Conservation (phyloP, 257 asterid genomes). For the Gynochthodes officinalis region DNA sequence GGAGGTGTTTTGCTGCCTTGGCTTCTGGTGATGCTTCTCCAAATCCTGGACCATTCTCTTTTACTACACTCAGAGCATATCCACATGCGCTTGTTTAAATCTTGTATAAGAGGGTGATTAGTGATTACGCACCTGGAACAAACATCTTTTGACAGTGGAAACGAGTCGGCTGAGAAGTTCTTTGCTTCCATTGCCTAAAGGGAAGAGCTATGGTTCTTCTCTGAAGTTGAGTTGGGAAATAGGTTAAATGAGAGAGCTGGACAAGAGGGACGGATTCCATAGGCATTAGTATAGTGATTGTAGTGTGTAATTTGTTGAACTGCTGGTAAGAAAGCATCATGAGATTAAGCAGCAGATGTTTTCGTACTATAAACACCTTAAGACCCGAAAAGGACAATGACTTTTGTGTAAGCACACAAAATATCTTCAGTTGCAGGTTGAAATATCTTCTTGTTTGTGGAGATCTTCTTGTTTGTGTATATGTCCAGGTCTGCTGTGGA, state of each 20-base stretch:
- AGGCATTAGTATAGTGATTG: slow-evolving; percentile 9
- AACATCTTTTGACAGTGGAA: slow-evolving; percentile 78
- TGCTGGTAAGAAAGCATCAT: background rate
- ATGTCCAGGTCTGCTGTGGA: background rate
- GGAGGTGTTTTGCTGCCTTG: slow-evolving; percentile 76
- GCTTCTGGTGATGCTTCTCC: slow-evolving; percentile 90
- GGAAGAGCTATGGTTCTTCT: slow-evolving; percentile 26
- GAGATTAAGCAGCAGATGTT: too few species aligned
- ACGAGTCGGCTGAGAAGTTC: slow-evolving; percentile 30
- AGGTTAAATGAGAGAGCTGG: slow-evolving; percentile 23
- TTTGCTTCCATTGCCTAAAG: slow-evolving; percentile 31
- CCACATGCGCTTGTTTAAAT: background rate
- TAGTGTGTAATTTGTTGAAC: background rate
- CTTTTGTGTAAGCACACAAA: background rate
- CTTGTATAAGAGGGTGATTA: slow-evolving; percentile 7
- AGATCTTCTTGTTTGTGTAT: background rate
- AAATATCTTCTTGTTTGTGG: slow-evolving; percentile 18
- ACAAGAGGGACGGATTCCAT: slow-evolving; percentile 43
- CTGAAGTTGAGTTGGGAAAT: slow-evolving; percentile 28
- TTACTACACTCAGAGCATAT: background rate
- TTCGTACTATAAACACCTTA: too few species aligned
- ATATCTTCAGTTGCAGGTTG: background rate
- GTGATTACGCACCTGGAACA: slow-evolving; percentile 66
- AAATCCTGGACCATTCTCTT: slow-evolving; percentile 45
- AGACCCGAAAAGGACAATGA: background rate